These are phyloP conservation scores for Fragaria nilgerrensis DNA, from an alignment of 306 rosid genomes.

Conservation along the genomic window DNA sequence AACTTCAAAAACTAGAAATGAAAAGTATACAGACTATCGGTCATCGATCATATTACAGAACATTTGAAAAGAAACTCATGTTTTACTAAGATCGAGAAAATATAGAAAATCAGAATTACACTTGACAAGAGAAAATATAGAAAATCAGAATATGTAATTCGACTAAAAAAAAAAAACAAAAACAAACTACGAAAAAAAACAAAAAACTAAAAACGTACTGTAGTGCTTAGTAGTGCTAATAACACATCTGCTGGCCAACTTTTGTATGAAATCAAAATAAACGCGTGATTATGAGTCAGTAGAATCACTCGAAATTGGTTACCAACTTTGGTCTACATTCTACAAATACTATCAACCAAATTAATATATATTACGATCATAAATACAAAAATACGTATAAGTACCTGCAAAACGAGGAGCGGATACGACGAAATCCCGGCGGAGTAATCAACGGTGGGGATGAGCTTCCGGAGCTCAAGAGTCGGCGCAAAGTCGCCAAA, in stretches of 20 bases:
- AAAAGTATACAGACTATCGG: neutral
- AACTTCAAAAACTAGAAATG: neutral
- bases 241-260: neutral
- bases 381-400: neutral
- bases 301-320: neutral
- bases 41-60: too few species aligned
- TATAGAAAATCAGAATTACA: too few species aligned
- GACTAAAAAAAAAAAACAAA: too few species aligned
- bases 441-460: slow-evolving; percentile 69
- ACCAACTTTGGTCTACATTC: neutral
- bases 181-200: neutral
- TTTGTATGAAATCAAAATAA: neutral
- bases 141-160: too few species aligned
- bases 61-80: too few species aligned
- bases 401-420: slow-evolving; percentile 67
- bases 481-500: slow-evolving; percentile 88
- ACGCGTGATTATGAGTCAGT: too few species aligned
- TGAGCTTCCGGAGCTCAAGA: slow-evolving; percentile 71
- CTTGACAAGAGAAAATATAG: too few species aligned
- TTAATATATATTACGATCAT: too few species aligned
- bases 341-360: neutral
- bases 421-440: slow-evolving; percentile 59
- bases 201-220: too few species aligned
- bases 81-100: too few species aligned
- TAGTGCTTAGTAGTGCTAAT: neutral